Conservation (phyloP, 371 early-diverging fungal genomes). For the Mycotypha africana region DNA sequence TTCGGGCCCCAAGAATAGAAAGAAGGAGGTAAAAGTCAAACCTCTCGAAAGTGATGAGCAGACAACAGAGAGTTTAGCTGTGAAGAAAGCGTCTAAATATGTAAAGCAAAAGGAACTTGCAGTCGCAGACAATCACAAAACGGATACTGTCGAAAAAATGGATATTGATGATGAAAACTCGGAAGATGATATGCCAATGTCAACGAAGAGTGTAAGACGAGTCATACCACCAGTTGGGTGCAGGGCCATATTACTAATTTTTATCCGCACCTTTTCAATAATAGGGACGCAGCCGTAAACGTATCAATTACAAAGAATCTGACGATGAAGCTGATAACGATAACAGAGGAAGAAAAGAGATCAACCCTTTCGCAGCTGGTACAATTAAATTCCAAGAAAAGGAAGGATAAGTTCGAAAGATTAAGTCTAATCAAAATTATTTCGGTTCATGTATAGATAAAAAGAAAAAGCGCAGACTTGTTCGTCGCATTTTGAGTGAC, state of each 20-base stretch:
- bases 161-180: not conserved
- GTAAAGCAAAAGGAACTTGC: too few relatives aligned
- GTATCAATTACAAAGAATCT: slow-evolving; percentile 3
- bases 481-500: not conserved
- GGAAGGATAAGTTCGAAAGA: too few relatives aligned
- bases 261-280: not conserved
- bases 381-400: too few relatives aligned
- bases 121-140: too few relatives aligned
- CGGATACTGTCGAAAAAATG: too few relatives aligned
- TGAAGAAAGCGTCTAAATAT: too few relatives aligned
- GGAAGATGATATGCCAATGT: not conserved
- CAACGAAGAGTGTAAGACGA: not conserved
- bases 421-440: not conserved
- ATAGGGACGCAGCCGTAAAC: slow-evolving; percentile 1
- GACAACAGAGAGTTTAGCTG: too few relatives aligned
- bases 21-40: too few relatives aligned
- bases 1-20: not conserved
- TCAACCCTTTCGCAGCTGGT: not conserved
- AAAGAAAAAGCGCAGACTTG: slow-evolving; percentile 3
- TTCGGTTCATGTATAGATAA: too few relatives aligned
- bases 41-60: too few relatives aligned
- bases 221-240: not conserved
- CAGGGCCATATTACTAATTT: too few relatives aligned
- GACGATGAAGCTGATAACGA: not conserved
- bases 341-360: not conserved